Conservation (phyloP, 2,329 filamentous ascomycete species). For the Ceratocystis albifundus region DNA sequence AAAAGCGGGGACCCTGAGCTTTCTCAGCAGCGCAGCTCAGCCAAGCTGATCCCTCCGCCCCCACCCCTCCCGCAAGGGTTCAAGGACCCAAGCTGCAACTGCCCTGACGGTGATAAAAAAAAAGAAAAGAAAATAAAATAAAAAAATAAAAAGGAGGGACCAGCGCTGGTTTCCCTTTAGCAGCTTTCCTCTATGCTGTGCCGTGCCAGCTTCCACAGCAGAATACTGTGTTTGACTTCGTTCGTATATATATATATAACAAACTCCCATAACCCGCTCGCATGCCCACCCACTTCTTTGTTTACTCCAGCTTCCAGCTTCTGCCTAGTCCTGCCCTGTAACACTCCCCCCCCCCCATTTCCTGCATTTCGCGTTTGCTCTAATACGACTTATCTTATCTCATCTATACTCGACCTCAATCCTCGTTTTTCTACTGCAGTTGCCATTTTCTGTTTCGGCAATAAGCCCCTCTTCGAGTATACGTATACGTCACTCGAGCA, state of each 20-base stretch:
- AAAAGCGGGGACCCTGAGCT: background rate
- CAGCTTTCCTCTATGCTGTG: background rate
- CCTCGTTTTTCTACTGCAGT: background rate
- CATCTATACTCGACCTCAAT: background rate
- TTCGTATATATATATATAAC: slow-evolving; percentile 6
- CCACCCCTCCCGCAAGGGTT: no score
- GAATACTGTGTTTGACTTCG: background rate
- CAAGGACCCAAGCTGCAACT: background rate
- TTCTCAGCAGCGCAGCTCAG: background rate
- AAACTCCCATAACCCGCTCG: no score
- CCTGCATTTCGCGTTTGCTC: background rate
- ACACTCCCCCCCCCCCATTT: background rate
- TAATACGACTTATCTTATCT: background rate
- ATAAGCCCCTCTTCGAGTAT: background rate
- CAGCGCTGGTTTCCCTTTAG: background rate
- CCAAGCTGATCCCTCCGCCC: background rate
- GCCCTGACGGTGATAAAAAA: background rate
- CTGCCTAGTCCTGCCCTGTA: background rate
- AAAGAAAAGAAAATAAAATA: no score
- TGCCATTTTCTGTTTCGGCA: background rate
- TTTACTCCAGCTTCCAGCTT: background rate
- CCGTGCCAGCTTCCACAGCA: background rate
- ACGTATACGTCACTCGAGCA: background rate
- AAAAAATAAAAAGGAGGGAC: background rate
- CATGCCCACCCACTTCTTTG: background rate